Conservation (phyloP, 345 rosid genomes). For the Euphorbia peplus region DNA sequence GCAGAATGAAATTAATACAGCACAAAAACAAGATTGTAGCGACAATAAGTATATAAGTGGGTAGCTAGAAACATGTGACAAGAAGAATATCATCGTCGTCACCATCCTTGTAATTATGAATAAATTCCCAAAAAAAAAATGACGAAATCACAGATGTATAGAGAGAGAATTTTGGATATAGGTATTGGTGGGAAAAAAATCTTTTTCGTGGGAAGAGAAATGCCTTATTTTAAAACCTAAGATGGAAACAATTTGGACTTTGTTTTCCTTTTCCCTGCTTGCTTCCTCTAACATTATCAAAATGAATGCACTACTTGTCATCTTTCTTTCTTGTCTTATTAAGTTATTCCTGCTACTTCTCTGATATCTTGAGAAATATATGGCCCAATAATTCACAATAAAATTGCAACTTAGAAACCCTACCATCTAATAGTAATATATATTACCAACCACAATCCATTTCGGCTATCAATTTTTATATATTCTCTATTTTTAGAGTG, state of each 20-base stretch:
- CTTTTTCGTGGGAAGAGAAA: slow-evolving; percentile 60
- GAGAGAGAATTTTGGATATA: slow-evolving; percentile 4
- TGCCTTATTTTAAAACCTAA: slow-evolving; percentile 42
- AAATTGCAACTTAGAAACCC: not conserved
- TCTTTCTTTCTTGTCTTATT: slow-evolving; percentile 3
- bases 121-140: slow-evolving; percentile 12
- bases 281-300: not conserved
- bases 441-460: slow-evolving; percentile 6
- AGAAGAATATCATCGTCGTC: slow-evolving; percentile 21
- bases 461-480: not conserved
- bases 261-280: not conserved
- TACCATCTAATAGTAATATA: not conserved
- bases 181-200: slow-evolving; percentile 23
- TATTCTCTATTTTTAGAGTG: slow-evolving; percentile 7
- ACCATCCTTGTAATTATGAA: slow-evolving; percentile 16
- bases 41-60: slow-evolving; percentile 5
- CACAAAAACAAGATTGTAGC: slow-evolving; percentile 8
- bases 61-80: slow-evolving; percentile 16
- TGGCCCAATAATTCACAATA: not conserved
- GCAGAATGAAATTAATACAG: not conserved
- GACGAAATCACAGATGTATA: not conserved
- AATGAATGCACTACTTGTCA: not conserved
- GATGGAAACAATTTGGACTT: slow-evolving; percentile 18
- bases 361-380: too few species aligned
- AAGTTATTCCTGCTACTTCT: too few species aligned